Conservation (phyloP, 352 stramenopile genomes). For the Globisporangium sylvaticum region DNA sequence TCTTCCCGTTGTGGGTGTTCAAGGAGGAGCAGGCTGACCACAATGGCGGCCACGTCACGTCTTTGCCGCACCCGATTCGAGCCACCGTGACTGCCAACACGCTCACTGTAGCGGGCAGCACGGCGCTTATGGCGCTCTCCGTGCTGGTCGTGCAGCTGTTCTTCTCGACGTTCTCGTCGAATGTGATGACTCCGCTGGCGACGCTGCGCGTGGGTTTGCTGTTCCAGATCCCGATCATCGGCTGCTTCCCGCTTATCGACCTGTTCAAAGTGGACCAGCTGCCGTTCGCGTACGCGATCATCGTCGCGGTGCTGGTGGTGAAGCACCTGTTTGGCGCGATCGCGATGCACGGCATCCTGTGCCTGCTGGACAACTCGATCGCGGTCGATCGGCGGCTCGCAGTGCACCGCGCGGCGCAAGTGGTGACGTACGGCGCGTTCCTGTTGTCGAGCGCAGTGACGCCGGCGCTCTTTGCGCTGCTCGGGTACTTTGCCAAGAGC, state of each 20-base stretch:
- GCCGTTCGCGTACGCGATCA: conserved; percentile 54
- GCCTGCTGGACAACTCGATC: conserved; percentile 78
- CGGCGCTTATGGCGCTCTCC: conserved; percentile 46
- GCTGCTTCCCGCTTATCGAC: conserved; percentile 66
- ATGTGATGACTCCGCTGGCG: conserved; percentile 71
- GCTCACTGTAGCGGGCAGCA: conserved; percentile 45
- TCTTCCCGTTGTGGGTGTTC: conserved; percentile 80
- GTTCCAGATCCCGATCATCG: conserved; percentile 71
- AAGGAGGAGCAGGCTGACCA: conserved; percentile 32
- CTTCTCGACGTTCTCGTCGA: conserved; percentile 50
- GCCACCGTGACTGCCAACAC: conserved; percentile 54
- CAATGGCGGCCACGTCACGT: conserved; percentile 7
- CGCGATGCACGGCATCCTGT: conserved; percentile 59
- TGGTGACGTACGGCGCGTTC: conserved; percentile 51
- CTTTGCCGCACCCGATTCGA: conserved; percentile 23
- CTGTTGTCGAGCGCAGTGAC: conserved; percentile 49
- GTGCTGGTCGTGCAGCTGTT: conserved; percentile 53
- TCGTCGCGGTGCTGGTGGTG: conserved; percentile 49
- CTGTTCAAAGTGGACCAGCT: conserved; percentile 66
- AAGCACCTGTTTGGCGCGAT: conserved; percentile 66
- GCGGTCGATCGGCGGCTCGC: conserved; percentile 60
- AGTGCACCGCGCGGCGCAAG: conserved; percentile 62
- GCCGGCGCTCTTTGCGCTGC: conserved; percentile 61
- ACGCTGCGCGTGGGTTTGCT: conserved; percentile 70
- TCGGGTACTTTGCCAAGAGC: conserved; percentile 70